These are phyloP conservation scores for Zygotorulaspora danielsina DNA, from an alignment of 805 yeast species.

Conservation along the genomic window DNA sequence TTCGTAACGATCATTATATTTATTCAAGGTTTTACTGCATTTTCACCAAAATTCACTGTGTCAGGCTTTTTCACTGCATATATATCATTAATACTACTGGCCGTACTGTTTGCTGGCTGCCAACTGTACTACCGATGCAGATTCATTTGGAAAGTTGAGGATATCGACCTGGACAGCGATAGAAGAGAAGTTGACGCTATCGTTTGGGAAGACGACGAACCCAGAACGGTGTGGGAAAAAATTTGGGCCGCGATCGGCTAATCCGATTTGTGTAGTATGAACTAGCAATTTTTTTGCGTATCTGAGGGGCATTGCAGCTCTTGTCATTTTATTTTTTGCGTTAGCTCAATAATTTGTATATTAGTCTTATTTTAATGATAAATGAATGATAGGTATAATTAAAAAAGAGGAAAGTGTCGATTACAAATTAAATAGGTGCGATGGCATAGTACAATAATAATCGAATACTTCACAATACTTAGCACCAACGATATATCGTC, in stretches of 20 bases:
- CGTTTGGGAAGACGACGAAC: slow-evolving; percentile 50
- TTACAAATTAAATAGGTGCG: too few relatives aligned
- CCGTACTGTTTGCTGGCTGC: slow-evolving; percentile 47
- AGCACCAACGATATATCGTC: too few relatives aligned
- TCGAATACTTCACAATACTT: too few relatives aligned
- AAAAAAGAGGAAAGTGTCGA: too few relatives aligned
- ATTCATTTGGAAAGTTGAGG: slow-evolving; percentile 45
- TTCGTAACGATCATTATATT: slow-evolving; percentile 53
- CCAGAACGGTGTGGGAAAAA: slow-evolving; percentile 50
- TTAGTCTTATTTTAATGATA: too few relatives aligned
- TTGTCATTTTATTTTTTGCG: too few relatives aligned
- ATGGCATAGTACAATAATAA: too few relatives aligned
- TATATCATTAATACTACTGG: slow-evolving; percentile 55
- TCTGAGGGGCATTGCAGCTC: neutral
- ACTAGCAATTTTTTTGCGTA: neutral
- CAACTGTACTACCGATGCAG: slow-evolving; percentile 48
- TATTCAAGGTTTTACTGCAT: slow-evolving; percentile 64
- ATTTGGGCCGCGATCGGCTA: slow-evolving; percentile 42
- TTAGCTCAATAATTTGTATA: too few relatives aligned
- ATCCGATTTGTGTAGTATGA: neutral
- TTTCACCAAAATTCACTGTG: slow-evolving; percentile 50
- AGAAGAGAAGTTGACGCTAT: slow-evolving; percentile 55
- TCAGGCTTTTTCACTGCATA: slow-evolving; percentile 60
- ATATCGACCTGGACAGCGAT: slow-evolving; percentile 62
- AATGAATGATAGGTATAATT: too few relatives aligned